Percentiles rank a stretch among this genome's conserved stretches.
These are phyloP conservation scores for Apodospora peruviana DNA, from an alignment of 495 filamentous ascomycete genomes.

Conservation along the genomic window DNA sequence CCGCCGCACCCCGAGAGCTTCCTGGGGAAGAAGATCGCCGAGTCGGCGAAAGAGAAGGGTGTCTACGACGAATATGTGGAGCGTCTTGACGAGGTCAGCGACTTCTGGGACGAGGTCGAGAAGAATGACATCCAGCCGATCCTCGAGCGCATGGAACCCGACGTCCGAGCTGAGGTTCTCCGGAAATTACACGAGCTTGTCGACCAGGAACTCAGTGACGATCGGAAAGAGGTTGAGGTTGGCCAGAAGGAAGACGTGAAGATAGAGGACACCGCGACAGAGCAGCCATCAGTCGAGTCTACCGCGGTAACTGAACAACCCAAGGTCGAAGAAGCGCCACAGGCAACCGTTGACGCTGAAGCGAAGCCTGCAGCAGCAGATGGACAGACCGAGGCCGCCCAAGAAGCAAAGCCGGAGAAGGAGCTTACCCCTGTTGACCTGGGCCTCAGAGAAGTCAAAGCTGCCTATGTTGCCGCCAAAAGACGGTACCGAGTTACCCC, in stretches of 20 bases:
- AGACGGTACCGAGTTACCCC: constrained; percentile 73
- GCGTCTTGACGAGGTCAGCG: constrained; percentile 69
- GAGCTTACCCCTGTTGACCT: constrained; percentile 47
- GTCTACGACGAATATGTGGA: constrained; percentile 59
- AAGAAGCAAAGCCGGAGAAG: constrained; percentile 10
- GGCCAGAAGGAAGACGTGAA: constrained; percentile 11
- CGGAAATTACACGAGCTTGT: constrained; percentile 31
- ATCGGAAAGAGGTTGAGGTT: constrained; percentile 2
- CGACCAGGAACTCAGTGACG: constrained; percentile 23
- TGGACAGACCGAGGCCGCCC: constrained; percentile 3
- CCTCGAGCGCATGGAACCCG: constrained; percentile 44
- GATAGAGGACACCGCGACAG: constrained; percentile 4
- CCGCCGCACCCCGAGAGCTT: constrained; percentile 86
- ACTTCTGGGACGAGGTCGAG: constrained; percentile 77
- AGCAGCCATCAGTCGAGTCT: neutral
- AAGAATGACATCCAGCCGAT: constrained; percentile 71
- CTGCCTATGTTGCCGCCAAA: constrained; percentile 71
- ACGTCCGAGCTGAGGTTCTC: constrained; percentile 36
- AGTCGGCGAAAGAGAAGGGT: constrained; percentile 64
- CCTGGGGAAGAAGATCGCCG: constrained; percentile 70
- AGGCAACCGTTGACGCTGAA: neutral
- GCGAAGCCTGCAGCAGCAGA: neutral
- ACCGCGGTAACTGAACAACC: neutral
- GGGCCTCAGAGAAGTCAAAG: constrained; percentile 69
- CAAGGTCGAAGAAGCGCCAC: neutral